Conservation (phyloP, 116 monocot genomes). For the Zostera marina region DNA sequence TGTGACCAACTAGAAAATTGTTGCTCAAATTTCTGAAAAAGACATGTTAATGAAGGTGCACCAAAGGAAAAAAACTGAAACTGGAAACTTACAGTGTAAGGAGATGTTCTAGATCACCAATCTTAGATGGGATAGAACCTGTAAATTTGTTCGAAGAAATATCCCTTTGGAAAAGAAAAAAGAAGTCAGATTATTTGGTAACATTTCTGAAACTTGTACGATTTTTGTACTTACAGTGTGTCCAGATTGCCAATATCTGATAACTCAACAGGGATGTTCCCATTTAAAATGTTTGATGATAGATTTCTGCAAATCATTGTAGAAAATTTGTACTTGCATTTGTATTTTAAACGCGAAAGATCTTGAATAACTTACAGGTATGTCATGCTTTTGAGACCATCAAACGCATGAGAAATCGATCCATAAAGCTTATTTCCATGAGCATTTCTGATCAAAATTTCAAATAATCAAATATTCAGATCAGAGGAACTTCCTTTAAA, state of each 20-base stretch:
- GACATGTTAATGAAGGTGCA: not conserved
- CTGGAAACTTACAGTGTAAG: constrained; percentile 53
- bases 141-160: constrained; percentile 63
- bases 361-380: constrained; percentile 41
- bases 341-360: not conserved
- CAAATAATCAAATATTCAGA: not conserved
- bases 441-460: constrained; percentile 34
- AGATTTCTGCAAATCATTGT: constrained; percentile 39
- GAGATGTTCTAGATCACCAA: constrained; percentile 87
- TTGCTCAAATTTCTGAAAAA: constrained; percentile 64
- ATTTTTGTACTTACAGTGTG: constrained; percentile 49
- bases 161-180: constrained; percentile 21
- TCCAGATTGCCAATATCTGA: constrained; percentile 73
- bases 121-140: constrained; percentile 61
- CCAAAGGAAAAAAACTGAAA: not conserved
- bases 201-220: too few relatives aligned
- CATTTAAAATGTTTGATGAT: constrained; percentile 68
- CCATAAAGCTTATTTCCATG: constrained; percentile 78
- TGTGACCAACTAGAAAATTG: constrained; percentile 44
- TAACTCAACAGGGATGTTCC: constrained; percentile 70
- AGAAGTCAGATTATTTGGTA: not conserved
- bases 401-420: constrained; percentile 44
- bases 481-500: not conserved
- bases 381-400: constrained; percentile 74
- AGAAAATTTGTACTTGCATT: too few relatives aligned